Base-by-base conservation (phyloP, 2,329 filamentous ascomycete species). In the Hymenoscyphus scutula region DNA sequence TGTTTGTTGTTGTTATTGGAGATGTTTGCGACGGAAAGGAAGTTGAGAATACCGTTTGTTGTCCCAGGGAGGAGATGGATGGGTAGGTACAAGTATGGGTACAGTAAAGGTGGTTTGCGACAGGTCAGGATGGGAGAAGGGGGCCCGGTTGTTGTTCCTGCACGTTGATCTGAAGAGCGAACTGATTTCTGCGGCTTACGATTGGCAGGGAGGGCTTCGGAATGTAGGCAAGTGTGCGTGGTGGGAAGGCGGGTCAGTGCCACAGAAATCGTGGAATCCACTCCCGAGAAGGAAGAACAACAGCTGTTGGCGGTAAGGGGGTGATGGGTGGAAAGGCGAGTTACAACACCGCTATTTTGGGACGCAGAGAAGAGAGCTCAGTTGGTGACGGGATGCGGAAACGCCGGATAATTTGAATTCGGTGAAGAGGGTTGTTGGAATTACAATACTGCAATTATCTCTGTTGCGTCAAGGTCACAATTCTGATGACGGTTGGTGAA, bases 131-230 rank as follows among this genome's bases (percentile, higher is more conserved):
- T 59, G 64, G 62, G 29, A 17, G n/a, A 34, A 62, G 29, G 53
- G 54, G 53, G 56, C 53, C 58, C 56, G 64, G 63, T 67, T 71
- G 65, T 69, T 70, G 68, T 72, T 71, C 69, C 67, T 70, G 68
- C 68, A 71, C 69, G 69, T 58, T 71, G 70, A 71, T 69, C 70
- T 70, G 65, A 69, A 65, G 58, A 65, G 66, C 53, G 63, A 66
- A 65, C 65, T 66, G 63, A 60, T 59, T 25, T 53, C 19, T 60
- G 56, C 32, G 56, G 60, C 41, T 60, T 65, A 61, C 57, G 61
- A 71, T 70, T 71, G 67, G 67, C 58, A 64, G 65, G 63, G 59
- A 60, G 60, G 51, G 65, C 60, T 64, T 67, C 67, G 68, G 69
- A 71, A 71, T 72, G 70, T 61, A 71, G 27, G 27, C 27, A 29